Conservation (phyloP, 2,329 filamentous ascomycete genomes). For the Venturia aucupariae region DNA sequence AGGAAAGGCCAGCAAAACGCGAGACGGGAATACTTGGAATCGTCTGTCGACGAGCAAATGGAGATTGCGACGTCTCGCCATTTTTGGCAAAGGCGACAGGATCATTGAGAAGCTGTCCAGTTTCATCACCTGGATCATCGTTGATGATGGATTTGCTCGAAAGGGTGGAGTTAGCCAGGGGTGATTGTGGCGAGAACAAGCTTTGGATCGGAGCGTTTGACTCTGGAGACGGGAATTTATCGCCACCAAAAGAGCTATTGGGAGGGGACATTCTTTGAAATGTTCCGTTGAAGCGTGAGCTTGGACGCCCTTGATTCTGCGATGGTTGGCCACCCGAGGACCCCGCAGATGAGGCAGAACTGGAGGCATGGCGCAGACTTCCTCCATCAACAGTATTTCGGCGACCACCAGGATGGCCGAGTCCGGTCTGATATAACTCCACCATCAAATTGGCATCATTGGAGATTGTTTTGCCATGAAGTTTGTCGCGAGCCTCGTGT, state of each 20-base stretch:
- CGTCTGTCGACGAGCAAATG: conserved; percentile 55
- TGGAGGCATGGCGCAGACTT: conserved; percentile 33
- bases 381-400: conserved; percentile 47
- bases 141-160: conserved; percentile 66
- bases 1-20: conserved; percentile 59
- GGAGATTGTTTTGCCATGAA: conserved; percentile 52
- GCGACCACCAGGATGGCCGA: conserved; percentile 34
- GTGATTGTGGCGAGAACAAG: conserved; percentile 64
- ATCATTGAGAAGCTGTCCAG: conserved; percentile 61
- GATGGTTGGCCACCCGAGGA: conserved; percentile 37
- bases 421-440: conserved; percentile 41
- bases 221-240: conserved; percentile 47
- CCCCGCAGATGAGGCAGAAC: conserved; percentile 33
- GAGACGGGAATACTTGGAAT: conserved; percentile 62
- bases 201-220: conserved; percentile 47
- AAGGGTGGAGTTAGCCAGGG: conserved; percentile 57
- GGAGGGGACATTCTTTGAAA: conserved; percentile 56
- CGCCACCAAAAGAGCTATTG: conserved; percentile 42
- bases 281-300: conserved; percentile 51
- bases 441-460: conserved; percentile 50
- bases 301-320: conserved; percentile 36
- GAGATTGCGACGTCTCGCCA: conserved; percentile 37
- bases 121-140: conserved; percentile 61
- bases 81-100: conserved; percentile 67
- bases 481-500: conserved; percentile 48